A percentile compares a stretch with the other conserved stretches of the same genome.
phyloP scores from a whole-genome alignment of 148 eudicot species.

The Talinum fruticosum region DNA sequence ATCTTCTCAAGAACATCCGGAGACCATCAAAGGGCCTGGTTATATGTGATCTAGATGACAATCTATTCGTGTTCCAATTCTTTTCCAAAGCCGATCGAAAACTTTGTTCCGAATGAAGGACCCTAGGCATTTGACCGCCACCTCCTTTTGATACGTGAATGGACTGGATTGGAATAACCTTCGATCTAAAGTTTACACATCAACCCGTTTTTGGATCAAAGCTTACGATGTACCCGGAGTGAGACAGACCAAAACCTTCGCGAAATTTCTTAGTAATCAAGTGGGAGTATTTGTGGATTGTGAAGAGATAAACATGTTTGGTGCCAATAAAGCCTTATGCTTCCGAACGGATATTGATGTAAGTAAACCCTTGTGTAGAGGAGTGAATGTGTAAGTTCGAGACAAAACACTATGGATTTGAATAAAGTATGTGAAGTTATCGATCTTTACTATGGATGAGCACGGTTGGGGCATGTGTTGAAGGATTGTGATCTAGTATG shows the following conservation, averaged over 20 bases:
- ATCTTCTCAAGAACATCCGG: too few species aligned
- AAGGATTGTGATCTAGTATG: background rate
- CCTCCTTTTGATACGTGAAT: too few species aligned
- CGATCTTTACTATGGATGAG: background rate
- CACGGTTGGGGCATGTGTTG: background rate
- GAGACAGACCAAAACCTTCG: background rate
- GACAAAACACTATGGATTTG: background rate
- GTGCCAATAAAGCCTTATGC: background rate
- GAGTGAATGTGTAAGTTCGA: background rate
- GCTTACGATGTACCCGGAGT: background rate
- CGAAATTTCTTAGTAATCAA: background rate
- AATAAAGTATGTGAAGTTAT: too few species aligned
- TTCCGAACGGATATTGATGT: background rate
- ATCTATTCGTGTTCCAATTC: too few species aligned
- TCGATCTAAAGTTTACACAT: too few species aligned
- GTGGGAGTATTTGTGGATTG: background rate
- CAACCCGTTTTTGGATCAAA: background rate
- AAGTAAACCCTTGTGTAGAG: background rate
- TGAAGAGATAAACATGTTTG: background rate
- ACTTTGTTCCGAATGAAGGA: too few species aligned
- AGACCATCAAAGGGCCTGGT: too few species aligned
- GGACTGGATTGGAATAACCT: too few species aligned
- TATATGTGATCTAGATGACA: too few species aligned
- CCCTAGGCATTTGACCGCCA: too few species aligned
- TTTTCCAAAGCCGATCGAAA: too few species aligned